These are phyloP conservation scores for Leccinum aurantiacum DNA, from an alignment of 768 basidiomycete genomes.

Conservation along the genomic window DNA sequence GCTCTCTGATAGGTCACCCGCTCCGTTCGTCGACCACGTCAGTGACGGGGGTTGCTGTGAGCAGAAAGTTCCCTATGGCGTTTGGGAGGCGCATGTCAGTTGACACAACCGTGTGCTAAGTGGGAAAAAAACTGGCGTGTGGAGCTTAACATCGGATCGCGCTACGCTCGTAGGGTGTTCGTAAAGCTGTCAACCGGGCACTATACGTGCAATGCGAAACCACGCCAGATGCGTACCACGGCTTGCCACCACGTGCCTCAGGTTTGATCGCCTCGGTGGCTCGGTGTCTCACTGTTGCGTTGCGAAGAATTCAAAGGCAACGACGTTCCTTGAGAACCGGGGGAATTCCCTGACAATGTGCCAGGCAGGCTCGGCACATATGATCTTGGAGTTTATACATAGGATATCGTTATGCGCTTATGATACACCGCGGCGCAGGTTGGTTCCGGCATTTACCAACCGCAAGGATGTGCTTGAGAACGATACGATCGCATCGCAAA, in stretches of 20 bases:
- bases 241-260: background rate
- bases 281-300: slow-evolving; percentile 8
- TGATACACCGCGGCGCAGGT: background rate
- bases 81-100: slow-evolving; percentile 1
- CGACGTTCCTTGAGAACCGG: slow-evolving; percentile 1
- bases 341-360: slow-evolving; percentile 1
- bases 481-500: background rate
- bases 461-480: slow-evolving; percentile 11
- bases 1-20: background rate
- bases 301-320: slow-evolving; percentile 16
- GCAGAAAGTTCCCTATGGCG: background rate
- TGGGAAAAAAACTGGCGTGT: slow-evolving; percentile 10
- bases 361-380: background rate
- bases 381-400: background rate
- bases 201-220: background rate
- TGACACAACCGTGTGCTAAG: slow-evolving; percentile 1
- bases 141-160: background rate
- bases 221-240: slow-evolving; percentile 7
- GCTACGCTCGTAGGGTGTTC: slow-evolving; percentile 1
- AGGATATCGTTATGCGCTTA: background rate
- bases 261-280: background rate
- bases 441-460: slow-evolving; percentile 1
- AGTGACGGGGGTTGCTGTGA: background rate
- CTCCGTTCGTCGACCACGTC: background rate
- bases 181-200: slow-evolving; percentile 11